Percentiles rank a stretch among this genome's conserved stretches.
Evolutionary conservation across 495 filamentous ascomycete species (phyloP).

Genomic region (Penicillium robsamsonii): DNA sequence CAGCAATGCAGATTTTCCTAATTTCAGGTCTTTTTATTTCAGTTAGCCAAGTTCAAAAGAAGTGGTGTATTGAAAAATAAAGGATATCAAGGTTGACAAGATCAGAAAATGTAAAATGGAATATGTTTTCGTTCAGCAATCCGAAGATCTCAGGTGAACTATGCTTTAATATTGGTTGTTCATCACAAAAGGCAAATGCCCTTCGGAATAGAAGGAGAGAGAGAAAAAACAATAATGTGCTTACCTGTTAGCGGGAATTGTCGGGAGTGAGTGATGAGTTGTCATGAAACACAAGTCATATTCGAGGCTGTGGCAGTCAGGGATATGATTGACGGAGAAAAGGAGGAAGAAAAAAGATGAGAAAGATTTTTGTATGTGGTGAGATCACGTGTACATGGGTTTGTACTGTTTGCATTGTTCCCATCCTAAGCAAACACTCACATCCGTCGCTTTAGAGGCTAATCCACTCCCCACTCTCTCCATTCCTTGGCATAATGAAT

Average conservation of each 20-base stretch:
- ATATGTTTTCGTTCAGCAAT: conserved; percentile 48
- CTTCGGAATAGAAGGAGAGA: conserved; percentile 8
- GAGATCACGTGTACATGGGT: background rate
- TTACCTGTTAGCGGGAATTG: conserved; percentile 15
- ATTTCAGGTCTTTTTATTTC: conserved; percentile 1
- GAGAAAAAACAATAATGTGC: conserved; percentile 3
- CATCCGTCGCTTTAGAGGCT: background rate
- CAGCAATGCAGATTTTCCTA: conserved; percentile 39
- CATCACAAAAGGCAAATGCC: conserved; percentile 34
- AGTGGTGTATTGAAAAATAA: conserved; percentile 11
- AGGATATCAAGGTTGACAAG: conserved; percentile 10
- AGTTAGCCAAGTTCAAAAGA: conserved; percentile 17
- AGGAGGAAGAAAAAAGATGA: background rate
- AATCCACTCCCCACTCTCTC: background rate
- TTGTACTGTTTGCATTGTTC: background rate
- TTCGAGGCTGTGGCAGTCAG: background rate
- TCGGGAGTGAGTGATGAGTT: conserved; percentile 7
- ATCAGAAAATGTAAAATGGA: conserved; percentile 51
- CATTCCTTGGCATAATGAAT: conserved; percentile 34
- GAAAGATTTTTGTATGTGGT: background rate
- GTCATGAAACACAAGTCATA: conserved; percentile 7
- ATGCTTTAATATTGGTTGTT: conserved; percentile 48
- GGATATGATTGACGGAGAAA: conserved; percentile 10
- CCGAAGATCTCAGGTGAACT: conserved; percentile 54
- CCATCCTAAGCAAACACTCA: background rate